Evolutionary conservation across 106 monocot species (phyloP).

Genomic region (Dendrobium huoshanense): DNA sequence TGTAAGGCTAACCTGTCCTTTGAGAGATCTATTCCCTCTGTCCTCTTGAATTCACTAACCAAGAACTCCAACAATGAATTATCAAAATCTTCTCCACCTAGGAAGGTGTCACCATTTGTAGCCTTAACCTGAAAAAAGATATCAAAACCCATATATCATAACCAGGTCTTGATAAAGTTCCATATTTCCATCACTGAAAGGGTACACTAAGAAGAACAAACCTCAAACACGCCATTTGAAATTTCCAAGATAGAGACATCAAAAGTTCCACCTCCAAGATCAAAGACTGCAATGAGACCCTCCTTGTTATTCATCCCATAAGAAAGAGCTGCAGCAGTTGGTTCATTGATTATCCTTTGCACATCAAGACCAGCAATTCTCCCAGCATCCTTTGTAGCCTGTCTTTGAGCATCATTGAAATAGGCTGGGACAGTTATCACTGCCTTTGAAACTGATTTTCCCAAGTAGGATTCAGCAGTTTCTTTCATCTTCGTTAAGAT

Average conservation of each 20-base stretch:
- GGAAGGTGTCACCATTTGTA: conserved; percentile 88
- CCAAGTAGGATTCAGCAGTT: conserved; percentile 65
- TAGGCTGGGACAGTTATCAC: conserved; percentile 87
- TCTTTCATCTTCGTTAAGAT: conserved; percentile 80
- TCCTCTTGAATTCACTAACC: conserved; percentile 65
- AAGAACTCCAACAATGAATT: conserved; percentile 72
- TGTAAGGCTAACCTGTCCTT: conserved; percentile 74
- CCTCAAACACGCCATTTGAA: conserved; percentile 93
- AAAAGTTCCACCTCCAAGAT: conserved; percentile 72
- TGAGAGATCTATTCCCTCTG: conserved; percentile 71
- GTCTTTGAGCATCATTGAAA: conserved; percentile 76
- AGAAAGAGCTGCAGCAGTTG: conserved; percentile 64
- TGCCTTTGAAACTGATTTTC: conserved; percentile 56
- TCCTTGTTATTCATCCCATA: conserved; percentile 75
- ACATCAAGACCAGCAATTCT: conserved; percentile 70
- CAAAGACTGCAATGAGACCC: conserved; percentile 62
- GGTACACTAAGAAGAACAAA: not conserved
- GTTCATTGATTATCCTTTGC: conserved; percentile 67
- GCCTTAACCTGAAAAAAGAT: conserved; percentile 63
- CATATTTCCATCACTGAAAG: not conserved
- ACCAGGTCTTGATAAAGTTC: not conserved
- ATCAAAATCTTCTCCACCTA: conserved; percentile 89
- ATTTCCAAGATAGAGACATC: conserved; percentile 75
- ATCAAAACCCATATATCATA: not conserved
- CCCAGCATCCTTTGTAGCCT: conserved; percentile 83